Conservation (phyloP, 1,284 basidiomycete genomes). For the Tranzscheliella williamsii region DNA sequence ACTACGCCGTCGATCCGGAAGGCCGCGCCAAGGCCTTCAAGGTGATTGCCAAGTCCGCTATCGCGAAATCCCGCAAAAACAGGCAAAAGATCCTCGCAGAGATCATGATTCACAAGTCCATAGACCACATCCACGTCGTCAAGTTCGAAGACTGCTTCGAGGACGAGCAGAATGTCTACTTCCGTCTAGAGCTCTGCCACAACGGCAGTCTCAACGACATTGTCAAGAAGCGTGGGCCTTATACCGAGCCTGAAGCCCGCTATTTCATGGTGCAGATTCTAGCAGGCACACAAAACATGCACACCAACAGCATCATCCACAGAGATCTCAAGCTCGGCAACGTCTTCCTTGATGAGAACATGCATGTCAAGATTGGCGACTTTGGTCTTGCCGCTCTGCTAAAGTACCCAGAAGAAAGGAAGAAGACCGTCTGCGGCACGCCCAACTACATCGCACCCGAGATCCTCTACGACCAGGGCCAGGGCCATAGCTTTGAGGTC, state of each 20-base stretch:
- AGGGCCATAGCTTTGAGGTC: conserved; percentile 96
- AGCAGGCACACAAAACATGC: conserved; percentile 95
- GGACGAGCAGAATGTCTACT: conserved; percentile 93
- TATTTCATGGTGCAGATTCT: conserved; percentile 93
- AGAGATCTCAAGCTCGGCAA: conserved; percentile 79
- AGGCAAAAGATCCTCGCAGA: conserved; percentile 82
- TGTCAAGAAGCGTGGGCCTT: conserved; percentile 81
- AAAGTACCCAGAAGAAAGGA: conserved; percentile 91
- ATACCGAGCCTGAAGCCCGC: conserved; percentile 88
- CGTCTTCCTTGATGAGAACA: conserved; percentile 84
- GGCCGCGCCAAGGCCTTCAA: conserved; percentile 62
- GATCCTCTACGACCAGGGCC: conserved; percentile 91
- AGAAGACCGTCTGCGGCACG: conserved; percentile 97
- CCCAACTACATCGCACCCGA: conserved; percentile 99
- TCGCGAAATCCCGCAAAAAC: conserved; percentile 62
- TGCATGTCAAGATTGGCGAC: conserved; percentile 97
- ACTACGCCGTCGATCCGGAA: conserved; percentile 53
- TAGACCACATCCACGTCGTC: conserved; percentile 91
- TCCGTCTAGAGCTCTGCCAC: conserved; percentile 89
- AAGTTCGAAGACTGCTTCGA: conserved; percentile 92
- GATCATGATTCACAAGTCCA: conserved; percentile 93
- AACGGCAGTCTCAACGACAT: conserved; percentile 85
- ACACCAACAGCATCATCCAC: conserved; percentile 79
- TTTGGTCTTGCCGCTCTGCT: conserved; percentile 96
- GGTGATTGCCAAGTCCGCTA: conserved; percentile 62